A percentile compares a stretch with the other conserved stretches of the same genome.
Evolutionary conservation across 164 flowering plant species (phyloP).

Genomic region (Echeveria elegans): DNA sequence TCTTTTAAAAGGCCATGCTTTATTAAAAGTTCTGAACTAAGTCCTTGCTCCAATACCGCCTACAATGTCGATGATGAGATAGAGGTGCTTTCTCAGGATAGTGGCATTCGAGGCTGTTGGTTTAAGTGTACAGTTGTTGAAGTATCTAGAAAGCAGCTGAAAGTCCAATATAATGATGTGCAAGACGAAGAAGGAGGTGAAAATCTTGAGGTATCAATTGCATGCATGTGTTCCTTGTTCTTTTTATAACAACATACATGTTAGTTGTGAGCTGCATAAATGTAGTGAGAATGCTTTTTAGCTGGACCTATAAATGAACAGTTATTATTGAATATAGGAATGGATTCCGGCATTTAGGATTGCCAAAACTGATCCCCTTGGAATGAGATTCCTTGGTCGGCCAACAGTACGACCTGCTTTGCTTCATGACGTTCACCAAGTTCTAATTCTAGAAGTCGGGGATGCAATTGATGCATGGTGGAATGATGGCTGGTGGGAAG

Average conservation of each 20-base stretch:
- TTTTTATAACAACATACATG: background rate
- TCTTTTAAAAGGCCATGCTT: conserved; percentile 23
- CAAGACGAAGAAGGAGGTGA: conserved; percentile 59
- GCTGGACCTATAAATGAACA: background rate
- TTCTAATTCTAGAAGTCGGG: conserved; percentile 41
- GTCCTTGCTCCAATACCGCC: conserved; percentile 10
- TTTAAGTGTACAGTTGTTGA: conserved; percentile 66
- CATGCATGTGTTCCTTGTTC: background rate
- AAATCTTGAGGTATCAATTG: conserved; percentile 71
- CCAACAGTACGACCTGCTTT: conserved; percentile 63
- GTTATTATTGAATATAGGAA: conserved; percentile 40
- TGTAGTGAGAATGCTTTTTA: background rate
- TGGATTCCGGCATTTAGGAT: conserved; percentile 66
- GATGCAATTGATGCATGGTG: conserved; percentile 92
- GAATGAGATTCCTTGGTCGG: conserved; percentile 69
- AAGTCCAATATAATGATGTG: conserved; percentile 70
- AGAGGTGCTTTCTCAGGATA: conserved; percentile 82
- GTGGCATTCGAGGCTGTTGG: conserved; percentile 94
- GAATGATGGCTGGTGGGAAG: conserved; percentile 99
- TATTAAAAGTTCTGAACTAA: conserved; percentile 22
- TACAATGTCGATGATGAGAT: conserved; percentile 55
- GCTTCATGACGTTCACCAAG: conserved; percentile 14
- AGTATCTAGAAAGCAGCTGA: conserved; percentile 40
- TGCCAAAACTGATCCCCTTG: conserved; percentile 73
- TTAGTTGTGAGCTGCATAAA: background rate